Conservation (phyloP, 1,284 basidiomycete species). For the Stereum hirsutum region DNA sequence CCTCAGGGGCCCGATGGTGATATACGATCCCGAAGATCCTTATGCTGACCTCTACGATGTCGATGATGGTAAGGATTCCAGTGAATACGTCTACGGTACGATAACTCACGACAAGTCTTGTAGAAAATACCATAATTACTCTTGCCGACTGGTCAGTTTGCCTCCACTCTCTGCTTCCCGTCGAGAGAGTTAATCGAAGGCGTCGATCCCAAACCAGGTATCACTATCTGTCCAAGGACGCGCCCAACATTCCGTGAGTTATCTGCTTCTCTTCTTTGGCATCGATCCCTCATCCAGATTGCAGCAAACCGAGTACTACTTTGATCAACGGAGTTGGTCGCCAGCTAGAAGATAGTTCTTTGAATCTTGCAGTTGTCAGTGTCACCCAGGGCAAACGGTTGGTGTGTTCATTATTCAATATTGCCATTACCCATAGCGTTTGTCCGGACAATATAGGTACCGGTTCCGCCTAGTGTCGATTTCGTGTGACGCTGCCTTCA, state of each 20-base stretch:
- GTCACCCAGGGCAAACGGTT: conserved; percentile 24
- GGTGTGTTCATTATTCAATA: not conserved
- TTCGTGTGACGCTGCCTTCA: conserved; percentile 25
- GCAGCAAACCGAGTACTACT: conserved; percentile 22
- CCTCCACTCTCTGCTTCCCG: not conserved
- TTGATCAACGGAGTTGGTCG: conserved; percentile 41
- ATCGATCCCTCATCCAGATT: not conserved
- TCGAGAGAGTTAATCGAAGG: not conserved
- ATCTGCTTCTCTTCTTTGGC: not conserved
- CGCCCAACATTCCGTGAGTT: conserved; percentile 1
- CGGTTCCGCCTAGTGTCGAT: conserved; percentile 26
- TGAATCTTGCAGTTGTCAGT: conserved; percentile 24
- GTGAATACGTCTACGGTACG: too few species aligned
- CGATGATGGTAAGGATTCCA: conserved; percentile 24
- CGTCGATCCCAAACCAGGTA: conserved; percentile 2
- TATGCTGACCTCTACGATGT: conserved; percentile 27
- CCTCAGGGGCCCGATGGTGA: conserved; percentile 25
- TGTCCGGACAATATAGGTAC: conserved; percentile 17
- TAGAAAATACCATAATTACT: conserved; percentile 28
- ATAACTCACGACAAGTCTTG: too few species aligned
- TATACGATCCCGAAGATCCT: conserved; percentile 34
- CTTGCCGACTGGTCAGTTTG: conserved; percentile 31
- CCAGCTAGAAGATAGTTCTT: conserved; percentile 22
- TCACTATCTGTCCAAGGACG: conserved; percentile 3
- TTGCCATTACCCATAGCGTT: not conserved